phyloP scores from a whole-genome alignment of 23 red algal species.

The Gracilaria gracilis region DNA sequence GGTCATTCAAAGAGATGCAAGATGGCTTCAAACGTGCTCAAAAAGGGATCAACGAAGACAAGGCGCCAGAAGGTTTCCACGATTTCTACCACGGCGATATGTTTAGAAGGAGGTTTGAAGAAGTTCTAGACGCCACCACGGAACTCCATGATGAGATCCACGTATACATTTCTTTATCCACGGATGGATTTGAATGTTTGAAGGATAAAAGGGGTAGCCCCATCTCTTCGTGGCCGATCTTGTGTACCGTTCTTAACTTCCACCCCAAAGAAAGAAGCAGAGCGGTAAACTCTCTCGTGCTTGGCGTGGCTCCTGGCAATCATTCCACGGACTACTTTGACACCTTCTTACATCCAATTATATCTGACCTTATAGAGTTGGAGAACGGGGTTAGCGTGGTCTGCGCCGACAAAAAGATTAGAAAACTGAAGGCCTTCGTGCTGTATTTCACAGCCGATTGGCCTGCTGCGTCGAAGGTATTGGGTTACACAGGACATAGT shows the following conservation, averaged over 20 bases:
- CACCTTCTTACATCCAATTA: no score
- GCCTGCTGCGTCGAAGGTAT: slow-evolving; percentile 23
- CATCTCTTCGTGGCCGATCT: neutral
- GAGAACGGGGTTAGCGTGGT: neutral
- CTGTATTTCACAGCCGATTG: slow-evolving; percentile 24
- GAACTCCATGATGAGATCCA: no score
- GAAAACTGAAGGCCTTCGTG: slow-evolving; percentile 1
- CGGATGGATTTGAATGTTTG: slow-evolving; percentile 14
- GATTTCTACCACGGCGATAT: no score
- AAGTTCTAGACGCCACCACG: no score
- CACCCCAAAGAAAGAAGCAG: neutral
- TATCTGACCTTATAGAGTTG: neutral
- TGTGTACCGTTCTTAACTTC: slow-evolving; percentile 20
- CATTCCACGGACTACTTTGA: no score
- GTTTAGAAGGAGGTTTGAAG: no score
- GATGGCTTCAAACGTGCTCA: no score
- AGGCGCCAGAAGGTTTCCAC: no score
- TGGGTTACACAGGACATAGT: slow-evolving; percentile 2
- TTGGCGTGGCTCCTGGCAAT: neutral
- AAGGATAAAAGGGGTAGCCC: neutral
- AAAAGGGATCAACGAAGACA: no score
- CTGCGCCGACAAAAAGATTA: neutral
- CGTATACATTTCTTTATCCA: neutral
- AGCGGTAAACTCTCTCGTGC: neutral
- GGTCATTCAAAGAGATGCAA: no score